phyloP scores from a whole-genome alignment of 2,329 filamentous ascomycete species.

The Fusarium sacchari region DNA sequence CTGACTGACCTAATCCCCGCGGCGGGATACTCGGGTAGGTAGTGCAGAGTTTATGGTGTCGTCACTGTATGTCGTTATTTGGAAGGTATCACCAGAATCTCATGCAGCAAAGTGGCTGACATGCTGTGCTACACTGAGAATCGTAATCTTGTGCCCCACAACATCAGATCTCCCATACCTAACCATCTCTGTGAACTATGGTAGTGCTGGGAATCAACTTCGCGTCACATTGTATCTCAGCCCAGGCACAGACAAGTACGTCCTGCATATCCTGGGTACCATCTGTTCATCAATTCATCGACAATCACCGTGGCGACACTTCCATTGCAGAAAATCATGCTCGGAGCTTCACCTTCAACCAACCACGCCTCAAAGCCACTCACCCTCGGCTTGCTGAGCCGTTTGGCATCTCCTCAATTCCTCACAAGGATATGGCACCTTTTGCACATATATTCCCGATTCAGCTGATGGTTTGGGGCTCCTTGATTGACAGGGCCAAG shows the following conservation, averaged over 20 bases:
- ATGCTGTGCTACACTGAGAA: constrained; percentile 17
- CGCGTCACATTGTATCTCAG: constrained; percentile 30
- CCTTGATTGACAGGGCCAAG: constrained; percentile 13
- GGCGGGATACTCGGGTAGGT: background rate
- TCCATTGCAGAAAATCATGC: background rate
- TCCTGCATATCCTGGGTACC: constrained; percentile 15
- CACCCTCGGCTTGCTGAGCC: constrained; percentile 29
- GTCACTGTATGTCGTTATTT: constrained; percentile 9
- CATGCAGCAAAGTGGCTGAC: background rate
- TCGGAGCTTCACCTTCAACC: constrained; percentile 6
- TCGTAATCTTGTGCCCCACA: constrained; percentile 13
- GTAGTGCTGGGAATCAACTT: background rate
- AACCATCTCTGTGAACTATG: background rate
- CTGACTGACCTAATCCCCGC: background rate
- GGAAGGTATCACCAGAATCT: constrained; percentile 2
- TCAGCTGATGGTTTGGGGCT: constrained; percentile 24
- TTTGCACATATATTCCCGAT: constrained; percentile 32
- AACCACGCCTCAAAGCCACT: constrained; percentile 31
- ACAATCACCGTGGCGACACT: constrained; percentile 8
- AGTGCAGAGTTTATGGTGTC: background rate
- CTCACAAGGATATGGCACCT: constrained; percentile 20
- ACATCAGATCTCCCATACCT: constrained; percentile 26
- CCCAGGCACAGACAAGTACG: constrained; percentile 20
- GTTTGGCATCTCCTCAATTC: constrained; percentile 29
- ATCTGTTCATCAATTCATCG: background rate